phyloP scores from a whole-genome alignment of 495 filamentous ascomycete genomes.

The Sordaria brevicollis region DNA sequence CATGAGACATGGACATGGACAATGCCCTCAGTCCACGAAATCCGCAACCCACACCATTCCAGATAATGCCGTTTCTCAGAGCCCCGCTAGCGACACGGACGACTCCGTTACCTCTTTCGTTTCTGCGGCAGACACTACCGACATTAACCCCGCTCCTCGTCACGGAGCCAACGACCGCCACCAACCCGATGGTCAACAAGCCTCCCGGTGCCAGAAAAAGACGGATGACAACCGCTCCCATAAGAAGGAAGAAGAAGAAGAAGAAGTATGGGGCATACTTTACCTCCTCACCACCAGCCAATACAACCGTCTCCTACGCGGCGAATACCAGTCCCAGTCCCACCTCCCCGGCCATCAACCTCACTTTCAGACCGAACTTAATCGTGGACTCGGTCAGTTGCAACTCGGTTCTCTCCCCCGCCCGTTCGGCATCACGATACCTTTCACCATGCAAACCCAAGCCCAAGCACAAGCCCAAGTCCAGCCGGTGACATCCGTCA shows the following conservation, averaged over 20 bases:
- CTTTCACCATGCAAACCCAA: neutral
- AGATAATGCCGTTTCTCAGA: neutral
- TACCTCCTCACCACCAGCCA: slow-evolving; percentile 20
- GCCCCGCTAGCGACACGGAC: neutral
- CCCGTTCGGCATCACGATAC: neutral
- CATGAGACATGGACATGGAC: too few relatives aligned
- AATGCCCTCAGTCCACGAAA: neutral
- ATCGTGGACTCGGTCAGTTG: neutral
- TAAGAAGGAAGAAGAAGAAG: neutral
- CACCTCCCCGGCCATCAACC: neutral
- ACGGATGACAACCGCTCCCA: too few relatives aligned
- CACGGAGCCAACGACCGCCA: neutral
- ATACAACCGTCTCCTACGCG: slow-evolving; percentile 27
- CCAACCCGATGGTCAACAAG: too few relatives aligned
- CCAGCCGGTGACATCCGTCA: too few relatives aligned
- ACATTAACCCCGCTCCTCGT: too few relatives aligned
- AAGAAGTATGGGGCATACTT: slow-evolving; percentile 30
- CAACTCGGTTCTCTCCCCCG: neutral
- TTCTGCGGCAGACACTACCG: too few relatives aligned
- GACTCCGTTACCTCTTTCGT: neutral
- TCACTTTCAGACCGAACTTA: too few relatives aligned
- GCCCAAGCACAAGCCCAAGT: neutral
- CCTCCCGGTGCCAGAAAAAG: too few relatives aligned
- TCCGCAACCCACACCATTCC: neutral
- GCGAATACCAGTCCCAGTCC: slow-evolving; percentile 14